phyloP scores from a whole-genome alignment of 192 early-diverging fungal genomes.

The Geranomyces michiganensis region DNA sequence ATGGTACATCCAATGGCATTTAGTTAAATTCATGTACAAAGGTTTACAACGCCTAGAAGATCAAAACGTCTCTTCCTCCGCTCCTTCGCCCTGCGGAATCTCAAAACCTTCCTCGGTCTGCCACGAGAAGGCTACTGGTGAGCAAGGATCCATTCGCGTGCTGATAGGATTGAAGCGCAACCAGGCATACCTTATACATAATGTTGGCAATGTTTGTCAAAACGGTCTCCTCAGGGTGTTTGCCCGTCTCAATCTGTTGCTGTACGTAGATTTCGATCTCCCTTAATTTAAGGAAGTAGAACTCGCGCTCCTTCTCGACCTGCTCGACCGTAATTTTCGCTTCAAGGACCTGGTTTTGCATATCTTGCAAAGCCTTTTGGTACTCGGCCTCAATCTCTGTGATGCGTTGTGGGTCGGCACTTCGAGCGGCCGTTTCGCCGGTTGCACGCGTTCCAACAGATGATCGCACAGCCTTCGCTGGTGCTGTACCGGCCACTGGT shows the following conservation, averaged over 20 bases:
- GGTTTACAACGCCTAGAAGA: not conserved
- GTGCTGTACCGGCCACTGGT: not conserved
- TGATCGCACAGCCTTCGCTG: not conserved
- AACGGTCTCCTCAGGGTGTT: slow-evolving; percentile 32
- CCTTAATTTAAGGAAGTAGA: slow-evolving; percentile 92
- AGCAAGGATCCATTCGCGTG: too few relatives aligned
- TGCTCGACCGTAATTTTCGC: slow-evolving; percentile 85
- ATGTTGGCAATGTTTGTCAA: slow-evolving; percentile 82
- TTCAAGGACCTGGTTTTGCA: slow-evolving; percentile 78
- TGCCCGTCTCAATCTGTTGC: slow-evolving; percentile 60
- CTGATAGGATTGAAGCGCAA: not conserved
- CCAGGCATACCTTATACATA: slow-evolving; percentile 77
- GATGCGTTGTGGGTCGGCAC: not conserved
- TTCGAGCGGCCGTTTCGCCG: not conserved
- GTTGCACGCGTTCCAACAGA: slow-evolving; percentile 9
- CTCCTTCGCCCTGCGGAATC: slow-evolving; percentile 56
- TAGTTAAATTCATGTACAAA: not conserved
- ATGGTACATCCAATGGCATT: not conserved
- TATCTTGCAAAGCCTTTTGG: slow-evolving; percentile 70
- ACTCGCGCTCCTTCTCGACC: slow-evolving; percentile 95
- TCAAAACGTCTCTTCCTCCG: slow-evolving; percentile 34
- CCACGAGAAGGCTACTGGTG: too few relatives aligned
- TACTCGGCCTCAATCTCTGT: slow-evolving; percentile 51
- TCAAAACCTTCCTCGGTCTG: slow-evolving; percentile 80
- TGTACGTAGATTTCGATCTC: slow-evolving; percentile 95